phyloP scores from a whole-genome alignment of 2,329 filamentous ascomycete species.

The Fusarium sulawesiense region DNA sequence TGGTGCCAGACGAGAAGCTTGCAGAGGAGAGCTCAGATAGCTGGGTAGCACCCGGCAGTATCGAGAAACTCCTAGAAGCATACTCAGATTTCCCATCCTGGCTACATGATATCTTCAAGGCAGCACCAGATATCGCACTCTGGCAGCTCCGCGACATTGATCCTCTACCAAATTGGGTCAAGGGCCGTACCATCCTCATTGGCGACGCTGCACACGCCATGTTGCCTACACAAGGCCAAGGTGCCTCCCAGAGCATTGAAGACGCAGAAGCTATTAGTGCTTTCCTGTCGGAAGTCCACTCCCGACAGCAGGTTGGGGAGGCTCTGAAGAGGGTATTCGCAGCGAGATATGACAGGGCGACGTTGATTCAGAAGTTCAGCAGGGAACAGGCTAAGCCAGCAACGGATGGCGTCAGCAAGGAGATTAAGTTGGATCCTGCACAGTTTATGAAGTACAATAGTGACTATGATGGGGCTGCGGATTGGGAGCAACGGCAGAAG shows the following conservation, averaged over 20 bases:
- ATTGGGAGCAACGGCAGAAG: conserved; percentile 38
- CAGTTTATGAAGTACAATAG: conserved; percentile 42
- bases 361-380: conserved; percentile 38
- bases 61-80: conserved; percentile 32
- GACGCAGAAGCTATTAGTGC: conserved; percentile 12
- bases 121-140: conserved; percentile 2
- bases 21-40: conserved; percentile 33
- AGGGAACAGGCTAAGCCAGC: conserved; percentile 38
- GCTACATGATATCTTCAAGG: conserved; percentile 11
- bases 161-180: conserved; percentile 13
- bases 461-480: conserved; percentile 32
- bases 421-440: conserved; percentile 35
- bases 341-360: conserved; percentile 25
- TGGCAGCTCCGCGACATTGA: conserved; percentile 25
- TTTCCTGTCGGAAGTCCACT: not conserved
- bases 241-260: conserved; percentile 18
- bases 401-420: conserved; percentile 27
- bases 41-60: conserved; percentile 38
- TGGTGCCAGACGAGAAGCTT: conserved; percentile 37
- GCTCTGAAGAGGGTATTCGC: conserved; percentile 13
- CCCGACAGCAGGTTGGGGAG: not conserved
- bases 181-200: conserved; percentile 10
- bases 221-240: conserved; percentile 17
- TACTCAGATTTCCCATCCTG: conserved; percentile 25
- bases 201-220: conserved; percentile 20